Conservation (phyloP, 2,329 filamentous ascomycete genomes). For the Neopestalotiopsis sp. region DNA sequence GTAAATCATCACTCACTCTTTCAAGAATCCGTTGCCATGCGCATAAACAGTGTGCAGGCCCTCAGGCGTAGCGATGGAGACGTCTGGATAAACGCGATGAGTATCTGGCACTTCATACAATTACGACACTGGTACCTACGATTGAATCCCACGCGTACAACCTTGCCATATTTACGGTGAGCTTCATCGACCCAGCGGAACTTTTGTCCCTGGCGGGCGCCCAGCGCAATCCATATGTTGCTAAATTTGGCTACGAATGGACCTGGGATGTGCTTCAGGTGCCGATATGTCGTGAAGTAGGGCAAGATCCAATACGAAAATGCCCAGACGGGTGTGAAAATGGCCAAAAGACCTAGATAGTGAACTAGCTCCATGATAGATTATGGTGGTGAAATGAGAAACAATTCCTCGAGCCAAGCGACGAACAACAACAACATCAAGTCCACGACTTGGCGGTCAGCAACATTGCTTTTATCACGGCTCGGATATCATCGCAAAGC, state of each 20-base stretch:
- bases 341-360: constrained; percentile 1
- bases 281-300: constrained; percentile 16
- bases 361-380: constrained; percentile 8
- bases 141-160: constrained; percentile 16
- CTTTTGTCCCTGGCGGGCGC: constrained; percentile 13
- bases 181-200: constrained; percentile 14
- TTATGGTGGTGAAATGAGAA: background rate
- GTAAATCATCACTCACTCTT: constrained; percentile 4
- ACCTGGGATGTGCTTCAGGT: constrained; percentile 16
- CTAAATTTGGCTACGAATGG: constrained; percentile 16
- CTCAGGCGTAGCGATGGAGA: constrained; percentile 17
- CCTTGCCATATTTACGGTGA: constrained; percentile 16
- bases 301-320: constrained; percentile 15
- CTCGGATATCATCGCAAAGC: background rate
- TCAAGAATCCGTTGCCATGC: constrained; percentile 17
- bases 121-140: background rate
- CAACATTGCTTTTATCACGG: no score
- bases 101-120: background rate
- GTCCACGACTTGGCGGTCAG: no score
- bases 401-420: background rate
- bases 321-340: constrained; percentile 3
- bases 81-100: background rate
- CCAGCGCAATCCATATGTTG: constrained; percentile 17
- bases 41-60: constrained; percentile 18
- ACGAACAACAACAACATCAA: no score